Evolutionary conservation across 1,284 basidiomycete genomes (phyloP), one percentile per base, ranked within the genome.

Genomic region (Cutaneotrichosporon sp.): DNA sequence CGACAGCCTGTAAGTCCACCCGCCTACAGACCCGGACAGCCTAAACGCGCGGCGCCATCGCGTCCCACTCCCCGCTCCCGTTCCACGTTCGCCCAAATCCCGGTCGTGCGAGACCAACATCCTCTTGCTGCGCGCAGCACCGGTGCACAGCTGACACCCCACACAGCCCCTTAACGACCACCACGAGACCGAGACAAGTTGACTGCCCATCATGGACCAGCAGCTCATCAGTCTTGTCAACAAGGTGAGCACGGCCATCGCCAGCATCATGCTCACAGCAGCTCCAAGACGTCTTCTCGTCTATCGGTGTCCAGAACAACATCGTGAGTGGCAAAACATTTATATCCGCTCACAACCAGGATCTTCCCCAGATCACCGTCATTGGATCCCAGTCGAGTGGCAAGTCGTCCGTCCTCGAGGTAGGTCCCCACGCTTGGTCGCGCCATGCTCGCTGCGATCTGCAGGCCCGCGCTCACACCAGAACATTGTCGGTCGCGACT

Each of bases 401-500:
- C 56, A 80, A 80, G 67, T 79, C 78, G 42, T 79, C 78, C 19
- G 79, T 80, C 6, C 68, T 78, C 24, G 77, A 78, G 72, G 76
- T 77, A 49, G 55, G 75, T 31, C 37, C 19, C n/a, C n/a, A 8
- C 37, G 20, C 45, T n/a, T 6, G 20, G 17, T 5, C 8, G 26
- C 11, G 4, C 12, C 7, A 9, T 33, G 29, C 6, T 12, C 14
- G 16, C n/a, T n/a, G n/a, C n/a, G n/a, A n/a, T n/a, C n/a, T n/a
- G n/a, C n/a, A n/a, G n/a, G n/a, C n/a, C n/a, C n/a, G n/a, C n/a
- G n/a, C n/a, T n/a, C n/a, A n/a, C n/a, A n/a, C 9, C 54, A 96
- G 89, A 97, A 97, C 78, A 92, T 97, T 64, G 94, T 97, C 49
- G 94, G 91, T 46, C 82, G 86, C 60, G 94, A 97, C 77, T 98